phyloP scores from a whole-genome alignment of 2,329 filamentous ascomycete genomes.

The Trichoderma sp. region DNA sequence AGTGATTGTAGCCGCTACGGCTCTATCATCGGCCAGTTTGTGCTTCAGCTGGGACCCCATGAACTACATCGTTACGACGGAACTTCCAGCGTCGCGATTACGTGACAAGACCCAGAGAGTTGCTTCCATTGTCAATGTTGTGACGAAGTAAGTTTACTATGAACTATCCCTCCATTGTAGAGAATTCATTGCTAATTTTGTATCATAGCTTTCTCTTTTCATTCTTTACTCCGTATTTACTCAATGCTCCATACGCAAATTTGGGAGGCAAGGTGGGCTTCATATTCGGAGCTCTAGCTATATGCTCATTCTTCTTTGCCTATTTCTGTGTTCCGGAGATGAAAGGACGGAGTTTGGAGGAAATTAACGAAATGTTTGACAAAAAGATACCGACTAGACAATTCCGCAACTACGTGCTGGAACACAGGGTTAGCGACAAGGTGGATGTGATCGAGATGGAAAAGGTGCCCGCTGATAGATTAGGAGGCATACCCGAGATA shows the following conservation, averaged over 20 bases:
- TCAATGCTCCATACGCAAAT: conserved; percentile 6
- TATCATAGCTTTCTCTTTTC: conserved; percentile 5
- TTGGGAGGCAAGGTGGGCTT: conserved; percentile 3
- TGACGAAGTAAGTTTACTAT: not conserved
- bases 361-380: conserved; percentile 16
- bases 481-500: not conserved
- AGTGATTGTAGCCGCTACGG: not conserved
- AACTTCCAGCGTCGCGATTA: conserved; percentile 7
- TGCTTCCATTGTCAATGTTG: not conserved
- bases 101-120: conserved; percentile 11
- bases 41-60: conserved; percentile 11
- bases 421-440: not conserved
- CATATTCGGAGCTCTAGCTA: conserved; percentile 3
- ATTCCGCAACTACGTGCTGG: not conserved
- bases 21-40: conserved; percentile 2
- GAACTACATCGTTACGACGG: conserved; percentile 13
- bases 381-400: not conserved
- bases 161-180: not conserved
- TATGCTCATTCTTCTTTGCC: conserved; percentile 10
- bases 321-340: conserved; percentile 10
- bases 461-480: not conserved
- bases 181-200: not conserved
- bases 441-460: not conserved
- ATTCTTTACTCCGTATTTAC: conserved; percentile 7
- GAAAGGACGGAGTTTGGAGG: conserved; percentile 3